phyloP scores from a whole-genome alignment of 495 filamentous ascomycete species.

The Penicillium canariense region DNA sequence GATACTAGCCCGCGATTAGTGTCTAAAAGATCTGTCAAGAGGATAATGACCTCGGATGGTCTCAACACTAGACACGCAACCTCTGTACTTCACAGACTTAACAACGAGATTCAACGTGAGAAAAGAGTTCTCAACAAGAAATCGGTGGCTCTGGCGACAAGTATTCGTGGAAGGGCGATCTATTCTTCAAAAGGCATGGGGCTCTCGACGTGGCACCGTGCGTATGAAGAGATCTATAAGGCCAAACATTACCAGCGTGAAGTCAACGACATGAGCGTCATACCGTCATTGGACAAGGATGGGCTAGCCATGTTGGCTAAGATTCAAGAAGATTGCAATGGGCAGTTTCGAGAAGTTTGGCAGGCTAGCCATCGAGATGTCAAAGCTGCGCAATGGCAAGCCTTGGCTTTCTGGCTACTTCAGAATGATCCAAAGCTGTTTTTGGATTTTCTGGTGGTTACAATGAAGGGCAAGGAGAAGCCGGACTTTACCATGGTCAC shows the following conservation, averaged over 20 bases:
- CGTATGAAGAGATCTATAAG: constrained; percentile 26
- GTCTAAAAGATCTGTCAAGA: not conserved
- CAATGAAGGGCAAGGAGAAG: constrained; percentile 38
- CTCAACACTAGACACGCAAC: not conserved
- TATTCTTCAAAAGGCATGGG: constrained; percentile 18
- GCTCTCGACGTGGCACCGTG: constrained; percentile 26
- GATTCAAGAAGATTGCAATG: constrained; percentile 22
- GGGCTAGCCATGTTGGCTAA: constrained; percentile 25
- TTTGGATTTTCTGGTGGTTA: constrained; percentile 47
- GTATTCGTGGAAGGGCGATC: constrained; percentile 22
- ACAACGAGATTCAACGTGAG: constrained; percentile 16
- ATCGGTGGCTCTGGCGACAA: constrained; percentile 17
- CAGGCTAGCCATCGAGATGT: constrained; percentile 15
- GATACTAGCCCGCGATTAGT: not conserved
- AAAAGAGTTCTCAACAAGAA: constrained; percentile 18
- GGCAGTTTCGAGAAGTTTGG: constrained; percentile 47
- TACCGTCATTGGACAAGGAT: constrained; percentile 14
- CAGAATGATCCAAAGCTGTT: constrained; percentile 40
- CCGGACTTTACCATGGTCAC: constrained; percentile 50
- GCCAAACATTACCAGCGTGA: constrained; percentile 23
- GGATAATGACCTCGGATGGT: not conserved
- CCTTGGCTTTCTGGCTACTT: constrained; percentile 52
- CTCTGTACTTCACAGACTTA: constrained; percentile 13
- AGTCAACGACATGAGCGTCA: constrained; percentile 9
- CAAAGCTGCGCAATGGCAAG: constrained; percentile 47